Base-by-base conservation (phyloP, 106 monocot species). In the Dendrobium officinale region DNA sequence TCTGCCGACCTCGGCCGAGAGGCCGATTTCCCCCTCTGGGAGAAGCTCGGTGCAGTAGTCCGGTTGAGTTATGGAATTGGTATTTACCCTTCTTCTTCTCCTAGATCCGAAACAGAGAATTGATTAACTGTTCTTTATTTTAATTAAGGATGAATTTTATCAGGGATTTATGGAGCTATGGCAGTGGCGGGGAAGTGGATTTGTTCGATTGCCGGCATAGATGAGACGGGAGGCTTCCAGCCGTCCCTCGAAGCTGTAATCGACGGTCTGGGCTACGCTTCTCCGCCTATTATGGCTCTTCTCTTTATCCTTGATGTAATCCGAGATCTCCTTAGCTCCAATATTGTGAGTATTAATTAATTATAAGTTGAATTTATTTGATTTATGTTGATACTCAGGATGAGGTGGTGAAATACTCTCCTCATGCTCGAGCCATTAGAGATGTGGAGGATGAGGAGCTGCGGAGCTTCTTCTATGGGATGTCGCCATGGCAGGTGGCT, bases 371-470 rank as follows among this genome's bases (percentile, higher is more conserved):
- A 27, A 0, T 67, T 1, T 10, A 10, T 19, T 75, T 22, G 19
- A 13, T 51, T 20, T 44, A n/a, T 19, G 41, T 9, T 44, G 31
- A 20, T 75, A 17, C 37, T 2, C 77, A 97, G 97, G 97, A 97
- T 91, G 97, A 97, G 82, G 89, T 97, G 37, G 97, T 97, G 81
- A 97, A 97, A 82, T 84, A 92, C 75, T 97, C 97, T 2, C 97
- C 96, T 17, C 92, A 97, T 85, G 97, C 94, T 59, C 94, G 97
- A 75, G 97, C 97, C 40, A 97, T 97, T 76, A 90, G 97, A 79
- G 97, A 97, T 83, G 97, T 94, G 11, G 97, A 97, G 80, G 97
- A 97, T 83, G 97, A 97, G 81, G 97, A 97, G 87, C 92, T 97
- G 42, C 77, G 97, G 75, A 97, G 90, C 86, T 97, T 92, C 72